phyloP scores from a whole-genome alignment of 2,329 filamentous ascomycete genomes.

The Apiospora marii region DNA sequence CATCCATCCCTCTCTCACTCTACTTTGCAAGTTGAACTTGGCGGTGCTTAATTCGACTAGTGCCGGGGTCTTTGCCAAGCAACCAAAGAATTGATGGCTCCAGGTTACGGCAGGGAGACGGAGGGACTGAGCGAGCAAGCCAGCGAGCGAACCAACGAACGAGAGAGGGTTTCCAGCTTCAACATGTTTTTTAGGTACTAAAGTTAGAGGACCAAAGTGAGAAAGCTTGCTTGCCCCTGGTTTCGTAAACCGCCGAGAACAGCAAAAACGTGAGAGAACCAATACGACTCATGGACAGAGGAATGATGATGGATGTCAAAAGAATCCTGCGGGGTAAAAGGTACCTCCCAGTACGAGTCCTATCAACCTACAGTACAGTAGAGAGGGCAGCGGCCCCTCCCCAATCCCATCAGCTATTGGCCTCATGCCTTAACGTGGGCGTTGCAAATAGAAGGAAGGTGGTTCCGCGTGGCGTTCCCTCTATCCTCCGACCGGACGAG shows the following conservation, averaged over 20 bases:
- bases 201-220: slow-evolving; percentile 2
- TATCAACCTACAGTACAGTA: neutral
- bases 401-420: neutral
- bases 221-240: slow-evolving; percentile 13
- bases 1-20: neutral
- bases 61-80: neutral
- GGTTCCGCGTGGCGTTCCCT: slow-evolving; percentile 12
- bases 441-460: slow-evolving; percentile 13
- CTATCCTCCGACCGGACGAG: slow-evolving; percentile 10
- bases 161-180: slow-evolving; percentile 11
- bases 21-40: neutral
- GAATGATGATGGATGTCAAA: slow-evolving; percentile 20
- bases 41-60: neutral
- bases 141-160: neutral
- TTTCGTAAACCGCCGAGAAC: slow-evolving; percentile 4
- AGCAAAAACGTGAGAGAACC: neutral
- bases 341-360: slow-evolving; percentile 1
- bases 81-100: neutral
- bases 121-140: neutral
- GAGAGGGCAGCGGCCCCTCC: neutral
- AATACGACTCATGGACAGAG: slow-evolving; percentile 14
- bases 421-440: slow-evolving; percentile 12
- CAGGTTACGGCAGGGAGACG: neutral
- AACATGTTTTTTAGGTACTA: slow-evolving; percentile 14
- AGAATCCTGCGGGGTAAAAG: slow-evolving; percentile 13